A percentile compares a stretch with the other conserved stretches of the same genome.
Evolutionary conservation across 176 grass and related monocot genomes (phyloP).

Genomic region (Chrysopogon serrulatus): DNA sequence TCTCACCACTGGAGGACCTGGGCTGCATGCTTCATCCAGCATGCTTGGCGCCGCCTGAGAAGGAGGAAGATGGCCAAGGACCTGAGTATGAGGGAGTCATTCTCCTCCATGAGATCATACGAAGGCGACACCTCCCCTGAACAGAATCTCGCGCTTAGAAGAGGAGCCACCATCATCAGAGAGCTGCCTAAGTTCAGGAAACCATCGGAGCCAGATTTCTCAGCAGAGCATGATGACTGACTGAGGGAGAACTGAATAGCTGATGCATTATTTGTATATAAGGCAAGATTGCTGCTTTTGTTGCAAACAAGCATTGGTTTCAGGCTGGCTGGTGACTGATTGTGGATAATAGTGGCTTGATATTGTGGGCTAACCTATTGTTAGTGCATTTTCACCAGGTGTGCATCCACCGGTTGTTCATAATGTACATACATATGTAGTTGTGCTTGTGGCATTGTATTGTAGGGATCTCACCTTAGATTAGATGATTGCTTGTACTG

Average conservation of each 20-base stretch:
- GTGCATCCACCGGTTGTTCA: background rate
- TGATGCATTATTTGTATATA: background rate
- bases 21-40: constrained; percentile 84
- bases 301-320: background rate
- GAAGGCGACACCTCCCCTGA: constrained; percentile 32
- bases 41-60: constrained; percentile 69
- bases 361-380: background rate
- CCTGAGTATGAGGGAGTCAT: constrained; percentile 72
- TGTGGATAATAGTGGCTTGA: constrained; percentile 12
- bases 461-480: constrained; percentile 13
- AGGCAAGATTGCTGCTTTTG: background rate
- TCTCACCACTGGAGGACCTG: constrained; percentile 93
- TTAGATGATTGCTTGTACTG: background rate
- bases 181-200: constrained; percentile 74
- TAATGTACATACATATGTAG: constrained; percentile 32
- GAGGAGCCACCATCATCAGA: constrained; percentile 40
- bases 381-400: background rate
- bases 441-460: constrained; percentile 12
- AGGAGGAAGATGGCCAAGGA: constrained; percentile 66
- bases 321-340: background rate
- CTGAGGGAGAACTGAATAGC: constrained; percentile 1
- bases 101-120: constrained; percentile 41
- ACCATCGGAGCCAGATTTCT: constrained; percentile 89
- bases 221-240: constrained; percentile 73
- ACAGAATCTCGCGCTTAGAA: constrained; percentile 41